Base-by-base conservation (phyloP, 352 stramenopile genomes). In the Aphanomyces cochlioides region DNA sequence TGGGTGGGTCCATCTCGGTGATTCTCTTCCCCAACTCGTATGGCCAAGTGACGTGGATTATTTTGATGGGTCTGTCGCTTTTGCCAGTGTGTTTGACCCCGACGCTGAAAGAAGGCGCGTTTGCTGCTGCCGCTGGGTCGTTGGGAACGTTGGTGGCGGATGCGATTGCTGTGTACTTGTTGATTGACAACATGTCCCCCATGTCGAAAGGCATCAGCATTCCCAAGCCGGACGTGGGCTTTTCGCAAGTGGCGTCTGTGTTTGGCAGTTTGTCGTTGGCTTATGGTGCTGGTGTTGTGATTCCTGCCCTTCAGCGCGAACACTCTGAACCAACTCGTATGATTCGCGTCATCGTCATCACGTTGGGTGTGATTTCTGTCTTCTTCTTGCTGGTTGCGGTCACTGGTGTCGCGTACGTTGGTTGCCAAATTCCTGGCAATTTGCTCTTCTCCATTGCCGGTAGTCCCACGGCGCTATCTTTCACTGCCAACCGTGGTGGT, bases 231-330 rank as follows among this genome's bases (percentile, higher is more conserved):
- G 28, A 28, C 28, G 28, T 28, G 28, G 28, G 28, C 1, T 74
- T 74, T 41, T 48, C 65, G 21, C 36, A 17, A 37, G 47, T 74
- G 12, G 40, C 43, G 7, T 54, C 64, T 19, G 57, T 64, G 15
- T 74, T 74, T 72, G 82, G 82, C 56, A 90, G 88, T 72, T 71
- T 90, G 15, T 81, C 75, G 47, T 79, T 90, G 63, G 81, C 80
- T n/a, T 90, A 88, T 72, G 82, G 77, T 21, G 82, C 80, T 40
- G 80, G 77, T 60, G 79, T 90, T 50, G 79, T 90, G 41, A 90
- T 90, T 64, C 82, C 82, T 0, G 77, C 82, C 28, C 73, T 90
- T 19, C 79, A 87, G 54, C 80, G 81, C 8, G 79, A 90, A 50
- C 82, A 90, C 75, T 81, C 72, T 54, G 73, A 88, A 34, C 83